Percentiles rank a stretch among this genome's conserved stretches.
phyloP scores from a whole-genome alignment of 139 green algal genomes.

The Auxenochlorella pyrenoidosa region DNA sequence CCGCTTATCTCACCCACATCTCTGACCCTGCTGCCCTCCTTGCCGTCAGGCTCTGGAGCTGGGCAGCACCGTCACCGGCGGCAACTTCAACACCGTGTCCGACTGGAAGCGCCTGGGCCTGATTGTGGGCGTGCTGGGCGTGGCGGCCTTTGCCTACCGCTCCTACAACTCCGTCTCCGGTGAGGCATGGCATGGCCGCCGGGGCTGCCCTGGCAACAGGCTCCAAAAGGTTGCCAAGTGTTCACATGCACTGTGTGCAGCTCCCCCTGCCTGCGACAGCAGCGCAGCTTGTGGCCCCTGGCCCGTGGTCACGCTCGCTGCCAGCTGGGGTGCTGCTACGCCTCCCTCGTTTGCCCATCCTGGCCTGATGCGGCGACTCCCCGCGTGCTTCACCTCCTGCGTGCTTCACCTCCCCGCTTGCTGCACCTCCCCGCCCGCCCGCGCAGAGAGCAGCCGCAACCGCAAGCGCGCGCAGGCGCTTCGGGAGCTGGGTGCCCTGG shows the following conservation, averaged over 20 bases:
- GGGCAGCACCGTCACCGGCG: slow-evolving; percentile 26
- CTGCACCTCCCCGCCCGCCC: background rate
- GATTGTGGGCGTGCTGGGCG: background rate
- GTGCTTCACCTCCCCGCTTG: too few relatives aligned
- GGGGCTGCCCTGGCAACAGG: background rate
- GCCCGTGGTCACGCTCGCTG: background rate
- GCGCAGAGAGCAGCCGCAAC: slow-evolving; percentile 18
- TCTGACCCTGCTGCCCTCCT: too few relatives aligned
- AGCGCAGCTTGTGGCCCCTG: background rate
- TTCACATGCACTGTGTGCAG: background rate
- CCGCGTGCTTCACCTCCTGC: too few relatives aligned
- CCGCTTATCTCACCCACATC: background rate
- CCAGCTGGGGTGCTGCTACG: too few relatives aligned
- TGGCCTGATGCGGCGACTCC: too few relatives aligned
- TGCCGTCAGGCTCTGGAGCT: slow-evolving; percentile 12
- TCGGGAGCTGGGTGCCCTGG: background rate
- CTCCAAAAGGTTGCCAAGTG: background rate
- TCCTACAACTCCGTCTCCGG: background rate
- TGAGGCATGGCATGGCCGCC: background rate
- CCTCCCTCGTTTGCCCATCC: too few relatives aligned
- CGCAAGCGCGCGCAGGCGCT: slow-evolving; percentile 26
- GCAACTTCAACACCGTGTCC: slow-evolving; percentile 10
- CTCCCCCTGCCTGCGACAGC: too few relatives aligned
- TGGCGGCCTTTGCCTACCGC: background rate
- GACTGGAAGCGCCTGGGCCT: slow-evolving; percentile 3